Base-by-base conservation (phyloP, 1,139 yeast species). In the Yamadazyma songkhlaensis region DNA sequence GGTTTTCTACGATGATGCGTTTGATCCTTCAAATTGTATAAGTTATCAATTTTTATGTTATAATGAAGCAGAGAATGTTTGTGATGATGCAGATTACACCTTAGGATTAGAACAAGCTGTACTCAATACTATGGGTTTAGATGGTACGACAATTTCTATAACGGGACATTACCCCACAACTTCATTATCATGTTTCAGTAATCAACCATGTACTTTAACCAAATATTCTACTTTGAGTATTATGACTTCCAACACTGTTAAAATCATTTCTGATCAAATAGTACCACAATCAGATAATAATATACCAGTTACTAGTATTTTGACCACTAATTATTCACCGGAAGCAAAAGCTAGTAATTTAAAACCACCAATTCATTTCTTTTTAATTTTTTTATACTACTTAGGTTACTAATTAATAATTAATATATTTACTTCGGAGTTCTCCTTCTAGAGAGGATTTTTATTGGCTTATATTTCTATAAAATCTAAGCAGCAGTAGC, bases 401-500 rank as follows among this genome's bases (percentile, higher is more conserved):
- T 13, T 32, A 12, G 34, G 34, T 3, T 25, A 25, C 20, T 32
- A 25, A 25, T 23, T 10, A 12, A 9, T 23, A 24, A 24, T 31
- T n/a, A 21, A 30, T 6, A 3, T 20, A 21, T 11, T 9, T 29
- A 3, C 13, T n/a, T n/a, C n/a, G n/a, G n/a, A n/a, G n/a, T n/a
- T n/a, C n/a, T n/a, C n/a, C n/a, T n/a, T n/a, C n/a, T n/a, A n/a
- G n/a, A n/a, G n/a, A n/a, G n/a, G n/a, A n/a, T n/a, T n/a, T n/a
- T n/a, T n/a, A 17, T 17, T 17, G 20, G 20, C 6, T 17, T 17
- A 17, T 17, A 23, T 23, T 9, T 23, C 25, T 23, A 23, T 23
- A n/a, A 10, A n/a, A 4, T 20, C 15, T 38, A 40, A 9, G 17
- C 32, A 25, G 48, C 47, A 24, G 47, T 17, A 17, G 6, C 64